phyloP scores from a whole-genome alignment of 2,329 filamentous ascomycete genomes.

The Teratosphaeria nubilosa region DNA sequence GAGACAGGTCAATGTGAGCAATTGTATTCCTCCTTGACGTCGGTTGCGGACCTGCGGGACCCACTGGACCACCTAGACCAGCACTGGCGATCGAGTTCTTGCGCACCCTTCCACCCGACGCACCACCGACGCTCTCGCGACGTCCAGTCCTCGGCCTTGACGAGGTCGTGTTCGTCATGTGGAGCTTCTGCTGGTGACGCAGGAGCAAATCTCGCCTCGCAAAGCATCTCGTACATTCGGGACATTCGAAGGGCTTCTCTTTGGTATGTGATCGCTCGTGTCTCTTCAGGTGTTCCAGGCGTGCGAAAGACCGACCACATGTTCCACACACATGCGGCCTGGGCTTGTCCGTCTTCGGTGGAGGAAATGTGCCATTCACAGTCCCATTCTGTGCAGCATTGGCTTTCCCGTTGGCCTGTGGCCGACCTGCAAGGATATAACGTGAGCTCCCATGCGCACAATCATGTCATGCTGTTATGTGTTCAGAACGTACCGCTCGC shows the following conservation, averaged over 20 bases:
- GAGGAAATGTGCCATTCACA: slow-evolving; percentile 47
- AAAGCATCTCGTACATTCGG: slow-evolving; percentile 89
- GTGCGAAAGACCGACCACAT: slow-evolving; percentile 84
- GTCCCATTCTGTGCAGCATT: slow-evolving; percentile 10
- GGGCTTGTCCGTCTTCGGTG: slow-evolving; percentile 94
- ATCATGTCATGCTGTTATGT: background rate
- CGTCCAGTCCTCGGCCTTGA: slow-evolving; percentile 72
- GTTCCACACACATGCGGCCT: slow-evolving; percentile 88
- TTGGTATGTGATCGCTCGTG: slow-evolving; percentile 98
- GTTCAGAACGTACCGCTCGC: background rate
- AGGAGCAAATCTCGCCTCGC: slow-evolving; percentile 83
- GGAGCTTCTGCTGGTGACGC: slow-evolving; percentile 95
- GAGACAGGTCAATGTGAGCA: slow-evolving; percentile 73
- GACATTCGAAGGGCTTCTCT: slow-evolving; percentile 97
- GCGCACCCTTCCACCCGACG: slow-evolving; percentile 62
- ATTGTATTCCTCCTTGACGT: slow-evolving; percentile 92
- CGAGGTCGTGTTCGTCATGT: slow-evolving; percentile 82
- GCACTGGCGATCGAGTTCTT: slow-evolving; percentile 79
- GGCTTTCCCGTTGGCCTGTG: slow-evolving; percentile 7
- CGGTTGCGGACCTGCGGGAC: slow-evolving; percentile 47
- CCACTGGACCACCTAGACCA: slow-evolving; percentile 37
- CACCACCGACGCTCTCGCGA: slow-evolving; percentile 73
- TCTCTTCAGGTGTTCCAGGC: slow-evolving; percentile 90
- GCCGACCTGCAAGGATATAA: background rate
- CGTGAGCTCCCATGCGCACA: background rate